phyloP scores from a whole-genome alignment of 805 yeast species.

The Cephaloascus albidus region DNA sequence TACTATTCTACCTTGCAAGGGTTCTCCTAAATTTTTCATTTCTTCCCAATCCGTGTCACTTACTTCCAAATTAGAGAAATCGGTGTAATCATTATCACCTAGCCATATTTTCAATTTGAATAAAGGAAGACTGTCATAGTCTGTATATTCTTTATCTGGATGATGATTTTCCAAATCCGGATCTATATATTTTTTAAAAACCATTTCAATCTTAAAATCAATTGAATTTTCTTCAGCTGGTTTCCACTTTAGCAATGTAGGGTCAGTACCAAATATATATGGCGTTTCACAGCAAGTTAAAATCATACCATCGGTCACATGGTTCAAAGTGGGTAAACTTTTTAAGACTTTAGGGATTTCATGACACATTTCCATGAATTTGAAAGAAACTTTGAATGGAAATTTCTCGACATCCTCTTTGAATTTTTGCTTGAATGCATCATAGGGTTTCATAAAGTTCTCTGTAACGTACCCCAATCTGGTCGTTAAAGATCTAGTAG shows the following conservation, averaged over 20 bases:
- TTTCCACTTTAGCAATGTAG: constrained; percentile 86
- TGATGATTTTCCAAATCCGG: constrained; percentile 57
- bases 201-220: constrained; percentile 68
- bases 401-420: constrained; percentile 70
- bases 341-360: constrained; percentile 68
- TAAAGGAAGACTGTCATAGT: constrained; percentile 74
- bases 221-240: constrained; percentile 93
- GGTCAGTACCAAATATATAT: constrained; percentile 83
- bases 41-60: constrained; percentile 74
- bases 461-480: constrained; percentile 82
- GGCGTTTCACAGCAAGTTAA: constrained; percentile 88
- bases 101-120: constrained; percentile 70
- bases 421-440: constrained; percentile 51
- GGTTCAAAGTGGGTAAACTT: constrained; percentile 64
- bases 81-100: constrained; percentile 55
- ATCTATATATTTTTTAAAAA: constrained; percentile 51
- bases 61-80: constrained; percentile 55
- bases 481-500: constrained; percentile 64
- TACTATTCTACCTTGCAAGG: constrained; percentile 80
- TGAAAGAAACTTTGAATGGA: constrained; percentile 81
- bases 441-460: constrained; percentile 75
- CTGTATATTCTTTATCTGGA: constrained; percentile 62
- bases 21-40: constrained; percentile 61
- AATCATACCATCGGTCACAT: constrained; percentile 88
- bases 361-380: constrained; percentile 79